phyloP scores from a whole-genome alignment of 2,329 filamentous ascomycete species.

The Penicillium verrucosum region DNA sequence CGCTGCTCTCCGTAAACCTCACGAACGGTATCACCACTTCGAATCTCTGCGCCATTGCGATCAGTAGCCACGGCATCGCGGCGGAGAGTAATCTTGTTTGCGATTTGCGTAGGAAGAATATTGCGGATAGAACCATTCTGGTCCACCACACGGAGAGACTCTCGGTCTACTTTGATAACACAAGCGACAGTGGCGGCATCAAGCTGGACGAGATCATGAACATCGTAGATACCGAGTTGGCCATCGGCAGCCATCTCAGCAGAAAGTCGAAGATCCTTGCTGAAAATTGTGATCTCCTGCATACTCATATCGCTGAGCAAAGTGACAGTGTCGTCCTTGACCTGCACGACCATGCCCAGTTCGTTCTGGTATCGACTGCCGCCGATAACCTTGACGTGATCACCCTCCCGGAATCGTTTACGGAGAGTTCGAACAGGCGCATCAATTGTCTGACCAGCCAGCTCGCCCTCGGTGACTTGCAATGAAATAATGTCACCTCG shows the following conservation, averaged over 20 bases:
- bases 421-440: constrained; percentile 88
- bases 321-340: constrained; percentile 87
- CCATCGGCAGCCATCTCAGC: constrained; percentile 86
- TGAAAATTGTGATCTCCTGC: constrained; percentile 94
- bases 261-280: constrained; percentile 90
- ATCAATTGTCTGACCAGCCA: constrained; percentile 81
- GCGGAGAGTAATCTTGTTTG: constrained; percentile 79
- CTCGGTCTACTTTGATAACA: constrained; percentile 91
- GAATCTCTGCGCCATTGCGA: constrained; percentile 87
- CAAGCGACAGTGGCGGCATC: constrained; percentile 90
- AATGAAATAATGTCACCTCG: constrained; percentile 91
- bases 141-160: constrained; percentile 84
- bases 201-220: constrained; percentile 91
- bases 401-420: constrained; percentile 88
- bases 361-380: constrained; percentile 93
- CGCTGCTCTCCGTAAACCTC: constrained; percentile 83
- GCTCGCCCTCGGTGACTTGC: constrained; percentile 74
- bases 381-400: constrained; percentile 98
- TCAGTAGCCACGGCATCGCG: constrained; percentile 88
- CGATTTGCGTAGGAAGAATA: constrained; percentile 85
- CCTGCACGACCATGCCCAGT: constrained; percentile 94
- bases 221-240: constrained; percentile 77
- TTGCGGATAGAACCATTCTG: constrained; percentile 81
- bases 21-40: constrained; percentile 85
- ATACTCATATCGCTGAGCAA: constrained; percentile 89